Evolutionary conservation across 2,329 filamentous ascomycete genomes (phyloP), one percentile per base, ranked within the genome.

Genomic region (Hymenoscyphus occultus): DNA sequence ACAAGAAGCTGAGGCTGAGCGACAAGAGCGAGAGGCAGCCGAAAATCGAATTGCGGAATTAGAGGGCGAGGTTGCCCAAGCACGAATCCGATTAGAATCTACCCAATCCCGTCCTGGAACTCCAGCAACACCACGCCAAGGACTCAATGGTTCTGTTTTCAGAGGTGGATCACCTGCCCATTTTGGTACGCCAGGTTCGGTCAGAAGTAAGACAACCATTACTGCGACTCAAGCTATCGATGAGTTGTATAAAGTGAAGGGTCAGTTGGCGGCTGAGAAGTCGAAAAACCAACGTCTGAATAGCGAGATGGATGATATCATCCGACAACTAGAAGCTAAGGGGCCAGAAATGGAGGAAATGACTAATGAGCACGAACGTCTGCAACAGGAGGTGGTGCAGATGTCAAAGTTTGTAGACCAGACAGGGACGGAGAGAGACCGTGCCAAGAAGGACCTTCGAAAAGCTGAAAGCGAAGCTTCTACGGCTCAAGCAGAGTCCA

Each of bases 281-380:
- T 85, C 90, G 65, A 86, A 88, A 28, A 92, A 86, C 71, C 86
- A 90, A 68, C 87, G 92, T 74, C 85, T 97, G 12, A 85, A 86
- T 19, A 84, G 87, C 45, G 87, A 94, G 56, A 81, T 98, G 56
- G 92, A 97, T 69, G 91, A 95, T 65, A 91, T 97, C 80, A 86
- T 97, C 65, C 84, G 88, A 45, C 90, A 93, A 65, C 79, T 98
- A 45, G 93, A 99, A 76, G 89, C 89, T 31, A 93, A 91, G 76
- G 88, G 90, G 32, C 95, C 95, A 0, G 93, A 97, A 73, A 86
- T 97, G 39, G 89, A 96, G 67, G 93, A 98, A 71, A 81, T 96
- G 19, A 88, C 91, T 59, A 84, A 86, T 14, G 93, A 98, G 72
- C 89, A 93, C 68, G 88, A 92, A 62, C 87, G 90, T 39, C 83